Evolutionary conservation across 768 basidiomycete genomes (phyloP), one percentile per base, ranked within the genome.

Genomic region (Lentinula edodes): DNA sequence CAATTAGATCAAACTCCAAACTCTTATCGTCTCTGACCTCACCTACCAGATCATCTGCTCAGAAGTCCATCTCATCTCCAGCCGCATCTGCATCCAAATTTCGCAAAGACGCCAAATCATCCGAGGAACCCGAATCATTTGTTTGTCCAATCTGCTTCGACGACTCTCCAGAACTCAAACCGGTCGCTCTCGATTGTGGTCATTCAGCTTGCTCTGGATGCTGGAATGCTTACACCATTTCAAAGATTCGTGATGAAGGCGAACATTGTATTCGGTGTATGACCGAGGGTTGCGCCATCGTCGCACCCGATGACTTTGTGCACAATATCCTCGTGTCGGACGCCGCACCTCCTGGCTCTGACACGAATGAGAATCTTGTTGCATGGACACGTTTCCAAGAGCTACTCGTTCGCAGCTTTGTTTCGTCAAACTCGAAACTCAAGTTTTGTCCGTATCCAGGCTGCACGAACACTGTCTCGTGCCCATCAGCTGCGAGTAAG

Each of bases 371-470:
- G n/a, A 84, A 87, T 61, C 67, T 71, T 6, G 77, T 81, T 68
- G 79, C 78, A 5, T 86, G 79, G 79, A 71, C 69, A 39, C 90
- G 94, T 54, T 95, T 93, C 78, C 86, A 90, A 64, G 92, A 93
- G 68, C 84, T 99, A 36, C 80, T 96, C 54, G 86, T 92, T 54
- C 88, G 95, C 58, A 86, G 96, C 74, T 98, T 90, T 73, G 97
- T 99, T 16, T 84, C 83, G 18, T 91, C 90, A 70, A 89, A 88
- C 73, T 76, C 85, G 35, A 85, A 83, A 60, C 82, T 98, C 70
- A 90, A 93, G 73, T 99, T 91, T 80, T 99, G 97, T 71, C 97
- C 97, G 3, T 94, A 93, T 66, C 95, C 96, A 0, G 85, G 87
- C 42, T 99, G 97, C 80, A 90, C 93, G 42, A 88, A 92, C 72